These are phyloP conservation scores for Cytospora chrysosperma DNA, from an alignment of 2,329 filamentous ascomycete genomes.

Conservation along the genomic window DNA sequence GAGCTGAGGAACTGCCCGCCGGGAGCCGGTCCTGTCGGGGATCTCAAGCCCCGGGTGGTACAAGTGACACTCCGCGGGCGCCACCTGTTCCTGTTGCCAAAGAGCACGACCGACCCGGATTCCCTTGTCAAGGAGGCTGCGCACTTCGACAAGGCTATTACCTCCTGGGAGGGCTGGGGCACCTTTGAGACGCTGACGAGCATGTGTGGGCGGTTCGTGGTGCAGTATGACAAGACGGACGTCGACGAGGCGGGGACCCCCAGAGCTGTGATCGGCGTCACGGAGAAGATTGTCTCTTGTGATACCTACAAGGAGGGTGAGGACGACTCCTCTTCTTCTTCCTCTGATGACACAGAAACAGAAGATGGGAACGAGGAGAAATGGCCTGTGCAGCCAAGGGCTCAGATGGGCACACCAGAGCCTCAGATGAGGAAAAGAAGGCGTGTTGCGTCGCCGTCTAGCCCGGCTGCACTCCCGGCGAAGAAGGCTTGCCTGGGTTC, in stretches of 20 bases:
- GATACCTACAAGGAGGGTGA: neutral
- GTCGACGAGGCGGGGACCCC: neutral
- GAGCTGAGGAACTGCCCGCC: no score
- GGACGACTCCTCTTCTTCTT: no score
- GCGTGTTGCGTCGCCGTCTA: neutral
- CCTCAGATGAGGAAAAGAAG: neutral
- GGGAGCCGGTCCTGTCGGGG: no score
- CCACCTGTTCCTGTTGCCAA: neutral
- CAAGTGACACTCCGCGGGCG: neutral
- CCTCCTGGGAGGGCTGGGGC: neutral
- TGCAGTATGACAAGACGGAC: neutral
- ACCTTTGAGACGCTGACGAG: neutral
- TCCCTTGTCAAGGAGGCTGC: neutral
- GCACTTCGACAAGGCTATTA: neutral
- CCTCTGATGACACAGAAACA: no score
- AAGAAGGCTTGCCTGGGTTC: neutral
- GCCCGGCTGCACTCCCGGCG: neutral
- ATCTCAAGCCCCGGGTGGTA: neutral
- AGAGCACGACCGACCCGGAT: neutral
- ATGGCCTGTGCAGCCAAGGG: neutral
- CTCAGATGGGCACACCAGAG: neutral
- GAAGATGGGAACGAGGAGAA: neutral
- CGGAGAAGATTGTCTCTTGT: neutral
- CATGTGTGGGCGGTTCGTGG: neutral
- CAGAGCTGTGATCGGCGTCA: neutral